Evolutionary conservation across 768 basidiomycete species (phyloP), one percentile per base, ranked within the genome.

Genomic region (Epithele typhae): DNA sequence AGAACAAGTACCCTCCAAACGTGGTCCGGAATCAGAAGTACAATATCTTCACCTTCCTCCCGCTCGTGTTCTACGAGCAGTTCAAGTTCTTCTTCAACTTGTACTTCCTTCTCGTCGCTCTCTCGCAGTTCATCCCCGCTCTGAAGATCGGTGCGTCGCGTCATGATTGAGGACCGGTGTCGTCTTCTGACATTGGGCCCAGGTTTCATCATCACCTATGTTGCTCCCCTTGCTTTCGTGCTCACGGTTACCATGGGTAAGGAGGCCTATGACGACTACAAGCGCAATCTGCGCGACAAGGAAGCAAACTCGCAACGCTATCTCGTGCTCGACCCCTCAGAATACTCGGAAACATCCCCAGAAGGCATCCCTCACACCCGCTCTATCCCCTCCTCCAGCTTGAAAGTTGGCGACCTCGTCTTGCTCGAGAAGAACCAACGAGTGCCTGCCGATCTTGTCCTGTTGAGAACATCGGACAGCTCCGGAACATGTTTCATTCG

Each of bases 81-180:
- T 99, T 98, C 84, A 98, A 97, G 68, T 97, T 95, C 75, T 99
- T 99, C 73, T 98, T 96, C 81, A 99, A 98, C 63, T 76, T 97
- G 6, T 99, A 98, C 67, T 99, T 99, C 63, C 79, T 98, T 10
- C 83, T 98, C 19, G 96, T 99, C 30, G 96, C 96, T 0, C 74
- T 98, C 7, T 92, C 89, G 8, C 96, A 98, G 66, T 96, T 99
- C 61, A 71, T 99, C 15, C 96, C 96, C 12, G 88, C 93, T 0
- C 78, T 99, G 49, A 93, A 92, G 71, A 99, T 96, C 49, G 94
- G 93, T 92, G 43, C 37, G 80, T 70, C 15, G 10, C 10, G 40
- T n/a, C 6, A 9, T 14, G 8, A 14, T 14, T 36, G 7, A n/a
- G n/a, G 15, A 8, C 35, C 6, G 18, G 7, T 36, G 35, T 36